Percentiles rank a stretch among this genome's conserved stretches.
These are phyloP conservation scores for Aspergillus alliaceus DNA, from an alignment of 2,329 filamentous ascomycete species.

Conservation along the genomic window DNA sequence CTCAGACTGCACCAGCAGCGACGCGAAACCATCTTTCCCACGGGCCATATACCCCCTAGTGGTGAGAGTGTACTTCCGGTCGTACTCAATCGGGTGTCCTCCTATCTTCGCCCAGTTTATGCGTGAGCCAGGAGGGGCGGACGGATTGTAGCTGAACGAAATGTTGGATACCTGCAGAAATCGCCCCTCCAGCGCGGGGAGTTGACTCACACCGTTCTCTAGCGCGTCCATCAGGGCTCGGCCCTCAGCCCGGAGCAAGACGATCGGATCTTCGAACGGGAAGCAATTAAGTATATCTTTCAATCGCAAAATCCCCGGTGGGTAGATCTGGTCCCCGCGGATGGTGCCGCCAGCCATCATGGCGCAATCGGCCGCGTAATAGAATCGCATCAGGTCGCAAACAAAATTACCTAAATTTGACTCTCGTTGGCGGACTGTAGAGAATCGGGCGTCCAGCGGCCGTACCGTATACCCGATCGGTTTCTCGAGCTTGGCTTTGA, in stretches of 20 bases:
- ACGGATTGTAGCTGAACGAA: conserved; percentile 69
- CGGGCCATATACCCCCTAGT: conserved; percentile 87
- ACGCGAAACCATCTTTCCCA: conserved; percentile 81
- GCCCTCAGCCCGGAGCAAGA: conserved; percentile 72
- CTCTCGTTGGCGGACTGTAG: conserved; percentile 73
- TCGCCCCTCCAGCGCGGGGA: conserved; percentile 79
- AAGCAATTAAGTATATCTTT: conserved; percentile 88
- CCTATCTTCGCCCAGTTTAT: conserved; percentile 64
- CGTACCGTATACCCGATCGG: conserved; percentile 79
- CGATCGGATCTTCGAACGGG: conserved; percentile 86
- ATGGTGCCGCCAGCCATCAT: conserved; percentile 86
- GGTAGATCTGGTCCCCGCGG: conserved; percentile 83
- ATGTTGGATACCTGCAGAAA: conserved; percentile 90
- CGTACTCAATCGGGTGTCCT: conserved; percentile 60
- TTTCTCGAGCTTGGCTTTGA: conserved; percentile 76
- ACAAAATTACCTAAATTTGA: conserved; percentile 90
- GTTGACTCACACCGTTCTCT: conserved; percentile 78
- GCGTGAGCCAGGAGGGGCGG: conserved; percentile 59
- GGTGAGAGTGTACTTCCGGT: conserved; percentile 68
- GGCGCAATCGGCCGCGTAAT: conserved; percentile 77
- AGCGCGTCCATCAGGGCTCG: conserved; percentile 74
- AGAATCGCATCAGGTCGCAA: conserved; percentile 83
- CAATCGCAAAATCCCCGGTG: conserved; percentile 72
- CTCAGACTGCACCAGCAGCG: conserved; percentile 71
- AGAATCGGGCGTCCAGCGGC: conserved; percentile 83